Conservation (phyloP, 371 early-diverging fungal genomes). For the Rhizomucor pusillus region DNA sequence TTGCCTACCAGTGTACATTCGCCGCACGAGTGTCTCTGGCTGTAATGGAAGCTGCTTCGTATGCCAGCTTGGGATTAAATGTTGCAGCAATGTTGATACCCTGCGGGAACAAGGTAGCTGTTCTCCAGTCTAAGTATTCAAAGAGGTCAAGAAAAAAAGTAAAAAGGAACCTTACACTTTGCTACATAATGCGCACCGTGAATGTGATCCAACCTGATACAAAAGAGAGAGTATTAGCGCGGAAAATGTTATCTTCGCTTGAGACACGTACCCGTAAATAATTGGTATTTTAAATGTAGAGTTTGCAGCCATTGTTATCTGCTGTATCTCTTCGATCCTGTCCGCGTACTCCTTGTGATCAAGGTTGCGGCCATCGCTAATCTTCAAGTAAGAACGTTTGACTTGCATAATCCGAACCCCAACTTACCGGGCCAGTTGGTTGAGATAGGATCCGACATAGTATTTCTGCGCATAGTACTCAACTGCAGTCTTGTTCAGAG, state of each 20-base stretch:
- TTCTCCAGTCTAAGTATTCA: background rate
- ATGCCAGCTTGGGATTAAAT: conserved; percentile 47
- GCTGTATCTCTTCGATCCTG: conserved; percentile 30
- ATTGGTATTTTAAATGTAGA: conserved; percentile 36
- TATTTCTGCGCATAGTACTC: conserved; percentile 45
- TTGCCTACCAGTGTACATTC: conserved; percentile 34
- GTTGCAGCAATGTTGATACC: conserved; percentile 53
- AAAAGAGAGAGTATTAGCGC: background rate
- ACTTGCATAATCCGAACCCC: background rate
- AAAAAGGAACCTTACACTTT: conserved; percentile 22
- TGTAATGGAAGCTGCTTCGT: conserved; percentile 46
- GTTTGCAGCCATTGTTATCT: conserved; percentile 28
- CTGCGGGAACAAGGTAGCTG: conserved; percentile 54
- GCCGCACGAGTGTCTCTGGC: conserved; percentile 46
- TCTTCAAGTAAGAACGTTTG: background rate
- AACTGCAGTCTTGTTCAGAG: conserved; percentile 41
- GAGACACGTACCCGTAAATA: conserved; percentile 31
- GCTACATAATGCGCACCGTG: conserved; percentile 69
- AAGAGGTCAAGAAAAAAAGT: background rate
- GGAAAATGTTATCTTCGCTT: too few species aligned
- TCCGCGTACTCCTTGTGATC: conserved; percentile 25
- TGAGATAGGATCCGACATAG: conserved; percentile 33
- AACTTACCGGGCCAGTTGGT: conserved; percentile 28
- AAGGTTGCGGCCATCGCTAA: conserved; percentile 26
- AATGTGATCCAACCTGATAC: conserved; percentile 55